Conservation (phyloP, 2,329 filamentous ascomycete genomes). For the Neofusicoccum ribis region DNA sequence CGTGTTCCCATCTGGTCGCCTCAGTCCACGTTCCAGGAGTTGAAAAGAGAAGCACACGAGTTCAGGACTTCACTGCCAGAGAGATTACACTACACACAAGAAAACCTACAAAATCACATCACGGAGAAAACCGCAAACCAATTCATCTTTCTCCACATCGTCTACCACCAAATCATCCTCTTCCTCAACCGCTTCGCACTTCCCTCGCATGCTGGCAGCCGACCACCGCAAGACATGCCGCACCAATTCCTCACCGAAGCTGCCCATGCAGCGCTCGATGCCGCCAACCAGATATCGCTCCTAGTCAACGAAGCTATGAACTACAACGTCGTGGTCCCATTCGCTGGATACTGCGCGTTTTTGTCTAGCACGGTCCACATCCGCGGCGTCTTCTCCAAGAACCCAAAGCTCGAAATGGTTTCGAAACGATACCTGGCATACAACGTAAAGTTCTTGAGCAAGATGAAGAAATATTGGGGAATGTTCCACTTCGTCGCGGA, state of each 20-base stretch:
- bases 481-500: constrained; percentile 98
- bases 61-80: constrained; percentile 70
- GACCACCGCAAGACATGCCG: constrained; percentile 69
- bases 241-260: constrained; percentile 75
- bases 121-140: constrained; percentile 86
- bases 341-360: constrained; percentile 93
- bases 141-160: constrained; percentile 88
- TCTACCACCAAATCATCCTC: constrained; percentile 83
- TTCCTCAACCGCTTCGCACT: constrained; percentile 89
- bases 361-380: constrained; percentile 93
- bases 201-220: constrained; percentile 63
- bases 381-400: constrained; percentile 85
- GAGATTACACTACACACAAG: constrained; percentile 69
- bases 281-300: constrained; percentile 83
- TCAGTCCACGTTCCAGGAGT: constrained; percentile 71
- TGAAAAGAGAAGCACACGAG: constrained; percentile 70
- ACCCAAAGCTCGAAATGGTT: constrained; percentile 69
- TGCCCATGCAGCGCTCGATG: constrained; percentile 73
- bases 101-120: constrained; percentile 82
- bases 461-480: constrained; percentile 97
- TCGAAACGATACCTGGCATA: constrained; percentile 83
- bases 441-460: constrained; percentile 86
- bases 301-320: constrained; percentile 78
- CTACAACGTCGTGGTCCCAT: constrained; percentile 82
- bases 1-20: constrained; percentile 76